Evolutionary conservation across 2,329 filamentous ascomycete genomes (phyloP).

Genomic region (Penicillium brasilianum): DNA sequence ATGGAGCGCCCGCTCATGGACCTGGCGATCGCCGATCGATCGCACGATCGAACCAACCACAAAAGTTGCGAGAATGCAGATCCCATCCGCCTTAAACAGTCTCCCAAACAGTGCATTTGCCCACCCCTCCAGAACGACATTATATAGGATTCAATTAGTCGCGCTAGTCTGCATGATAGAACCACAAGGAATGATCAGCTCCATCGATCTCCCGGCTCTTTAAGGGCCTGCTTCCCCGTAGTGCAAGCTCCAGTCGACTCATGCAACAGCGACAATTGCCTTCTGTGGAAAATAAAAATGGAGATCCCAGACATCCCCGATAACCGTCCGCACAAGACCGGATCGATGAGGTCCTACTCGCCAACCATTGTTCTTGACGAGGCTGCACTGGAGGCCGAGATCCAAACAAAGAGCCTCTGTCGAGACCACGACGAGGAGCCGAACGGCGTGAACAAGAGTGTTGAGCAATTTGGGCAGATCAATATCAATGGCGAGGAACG

Average conservation of each 20-base stretch:
- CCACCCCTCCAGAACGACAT: conserved; percentile 5
- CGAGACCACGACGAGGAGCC: conserved; percentile 5
- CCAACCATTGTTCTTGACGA: conserved; percentile 24
- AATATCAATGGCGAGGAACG: conserved; percentile 8
- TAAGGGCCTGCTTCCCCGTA: conserved; percentile 6
- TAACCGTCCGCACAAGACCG: conserved; percentile 21
- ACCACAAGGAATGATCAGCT: conserved; percentile 7
- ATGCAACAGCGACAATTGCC: not conserved
- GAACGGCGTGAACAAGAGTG: not conserved
- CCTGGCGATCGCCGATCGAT: conserved; percentile 29
- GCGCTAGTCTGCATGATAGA: not conserved
- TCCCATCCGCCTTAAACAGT: not conserved
- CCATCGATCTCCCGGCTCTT: not conserved
- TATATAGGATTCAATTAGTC: conserved; percentile 15
- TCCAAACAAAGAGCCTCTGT: not conserved
- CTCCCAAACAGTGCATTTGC: conserved; percentile 22
- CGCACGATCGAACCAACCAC: conserved; percentile 7
- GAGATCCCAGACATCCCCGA: conserved; percentile 26
- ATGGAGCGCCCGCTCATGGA: conserved; percentile 1
- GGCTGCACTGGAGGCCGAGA: conserved; percentile 1
- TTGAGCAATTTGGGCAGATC: not conserved
- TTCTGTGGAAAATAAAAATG: conserved; percentile 12
- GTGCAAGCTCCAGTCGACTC: not conserved
- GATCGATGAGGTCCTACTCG: conserved; percentile 19
- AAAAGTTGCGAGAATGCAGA: conserved; percentile 18